Base-by-base conservation (phyloP, 2,329 filamentous ascomycete species). In the Hypoxylon sp. region DNA sequence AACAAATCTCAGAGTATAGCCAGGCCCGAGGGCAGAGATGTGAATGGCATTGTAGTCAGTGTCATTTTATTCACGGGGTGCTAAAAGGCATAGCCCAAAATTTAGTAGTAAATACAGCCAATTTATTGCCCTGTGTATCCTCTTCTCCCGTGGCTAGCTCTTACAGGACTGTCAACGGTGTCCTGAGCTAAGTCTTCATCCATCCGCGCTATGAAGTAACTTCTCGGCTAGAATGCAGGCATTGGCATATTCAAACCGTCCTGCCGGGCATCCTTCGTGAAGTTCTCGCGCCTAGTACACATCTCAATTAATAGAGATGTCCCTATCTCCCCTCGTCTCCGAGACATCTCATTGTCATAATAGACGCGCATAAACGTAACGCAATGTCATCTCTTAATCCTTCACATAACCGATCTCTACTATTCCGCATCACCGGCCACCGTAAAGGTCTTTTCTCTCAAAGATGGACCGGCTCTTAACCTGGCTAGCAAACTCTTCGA, bases 401-500 rank as follows among this genome's bases (percentile, higher is more conserved):
- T 31, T 6, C 5, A 8, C 29, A 9, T 6, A 31, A 22, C 19
- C 19, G 19, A 22, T 22, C 9, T 6, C 29, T 8, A 31, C 29
- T 3, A 3, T 29, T 8, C 26, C 48, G 14, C 26, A 26, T 70
- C 68, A 68, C 26, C 52, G 59, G 13, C 50, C 50, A 22, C 67
- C 64, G 33, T 65, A 70, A 5, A 75, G 59, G 53, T 75, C 75
- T 33, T 62, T 68, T 17, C 75, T 63, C 22, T 71, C 71, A 51
- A 74, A 71, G 48, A 75, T 72, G 2, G 72, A 77, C 22, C 75
- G 74, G 55, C 54, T 72, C 66, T 74, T 80, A 57, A 84, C 75
- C 75, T 90, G 87, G 68, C 88, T 90, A 1, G 81, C 80, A 77
- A 90, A 91, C 71, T 95, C 91, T 78, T 98, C 94, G 51, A 96